Evolutionary conservation across 1,284 basidiomycete species (phyloP).

Genomic region (Cryptococcus neoformans): DNA sequence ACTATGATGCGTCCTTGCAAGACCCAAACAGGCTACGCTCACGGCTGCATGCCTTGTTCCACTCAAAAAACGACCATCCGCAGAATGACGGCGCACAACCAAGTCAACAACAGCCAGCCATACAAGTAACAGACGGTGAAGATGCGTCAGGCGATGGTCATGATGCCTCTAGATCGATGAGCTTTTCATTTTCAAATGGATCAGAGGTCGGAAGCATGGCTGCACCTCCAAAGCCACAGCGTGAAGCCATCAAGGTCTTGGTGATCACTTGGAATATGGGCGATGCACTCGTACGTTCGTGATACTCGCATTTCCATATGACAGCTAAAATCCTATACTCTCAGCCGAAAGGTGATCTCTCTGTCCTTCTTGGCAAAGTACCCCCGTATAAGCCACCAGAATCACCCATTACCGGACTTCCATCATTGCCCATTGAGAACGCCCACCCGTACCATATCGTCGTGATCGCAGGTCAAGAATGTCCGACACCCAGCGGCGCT

Average conservation of each 20-base stretch:
- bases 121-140: no score
- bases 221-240: conserved; percentile 10
- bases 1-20: background rate
- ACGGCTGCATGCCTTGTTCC: background rate
- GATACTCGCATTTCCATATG: background rate
- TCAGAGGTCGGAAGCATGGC: background rate
- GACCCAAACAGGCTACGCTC: background rate
- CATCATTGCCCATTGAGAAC: conserved; percentile 33
- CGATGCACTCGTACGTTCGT: conserved; percentile 45
- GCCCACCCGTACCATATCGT: conserved; percentile 54
- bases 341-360: conserved; percentile 52
- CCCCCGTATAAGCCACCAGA: conserved; percentile 44
- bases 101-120: no score
- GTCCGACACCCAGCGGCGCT: conserved; percentile 47
- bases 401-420: conserved; percentile 15
- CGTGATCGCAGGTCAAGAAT: conserved; percentile 54
- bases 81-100: background rate
- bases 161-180: no score
- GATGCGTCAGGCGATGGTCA: no score
- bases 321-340: background rate
- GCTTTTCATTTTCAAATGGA: background rate
- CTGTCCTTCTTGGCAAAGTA: conserved; percentile 51
- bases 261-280: conserved; percentile 56
- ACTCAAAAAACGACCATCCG: background rate
- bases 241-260: conserved; percentile 52